Base-by-base conservation (phyloP, 1,284 basidiomycete genomes). In the Cryptococcus sp. region DNA sequence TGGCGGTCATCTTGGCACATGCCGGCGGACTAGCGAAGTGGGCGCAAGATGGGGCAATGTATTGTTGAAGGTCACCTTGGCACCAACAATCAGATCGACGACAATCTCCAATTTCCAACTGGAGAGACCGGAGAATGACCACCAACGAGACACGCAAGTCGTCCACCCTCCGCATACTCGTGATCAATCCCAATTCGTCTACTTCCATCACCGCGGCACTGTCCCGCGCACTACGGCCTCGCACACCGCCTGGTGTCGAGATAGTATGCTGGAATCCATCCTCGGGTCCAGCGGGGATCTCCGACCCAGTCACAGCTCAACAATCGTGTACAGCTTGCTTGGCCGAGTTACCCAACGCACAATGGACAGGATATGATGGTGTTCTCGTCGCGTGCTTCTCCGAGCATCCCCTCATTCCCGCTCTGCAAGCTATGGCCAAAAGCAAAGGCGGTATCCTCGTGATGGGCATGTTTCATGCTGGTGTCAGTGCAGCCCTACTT, bases 141-240 rank as follows among this genome's bases (percentile, higher is more conserved):
- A 35, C 31, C 31, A 35, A 2, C 31, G 31, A 35, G 7, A 3
- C 31, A 13, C 31, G 31, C 31, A 35, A 35, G 31, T 35, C 31
- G 31, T 35, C 31, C 8, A 35, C 3, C 31, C 4, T 10, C 31
- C 31, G 31, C 31, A 35, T 35, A 35, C 31, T 35, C 31, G 46
- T 65, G 13, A 42, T 68, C 47, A 68, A 68, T 42, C 67, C 67
- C 16, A 68, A 68, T 52, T 66, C 67, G 0, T 66, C 67, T 17
- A 20, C 42, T 3, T 66, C 67, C 17, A 66, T 68, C 51, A 68
- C 67, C 23, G 15, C 27, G 10, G 65, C 67, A 20, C 47, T 68
- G 20, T 35, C 40, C 7, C 39, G 27, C 3, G 53, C 58, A 11
- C 54, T 68, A 13, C 13, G 11, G 22, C 59, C 64, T 8, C 25